These are phyloP conservation scores for Russula emetica DNA, from an alignment of 768 basidiomycete species.

Conservation along the genomic window DNA sequence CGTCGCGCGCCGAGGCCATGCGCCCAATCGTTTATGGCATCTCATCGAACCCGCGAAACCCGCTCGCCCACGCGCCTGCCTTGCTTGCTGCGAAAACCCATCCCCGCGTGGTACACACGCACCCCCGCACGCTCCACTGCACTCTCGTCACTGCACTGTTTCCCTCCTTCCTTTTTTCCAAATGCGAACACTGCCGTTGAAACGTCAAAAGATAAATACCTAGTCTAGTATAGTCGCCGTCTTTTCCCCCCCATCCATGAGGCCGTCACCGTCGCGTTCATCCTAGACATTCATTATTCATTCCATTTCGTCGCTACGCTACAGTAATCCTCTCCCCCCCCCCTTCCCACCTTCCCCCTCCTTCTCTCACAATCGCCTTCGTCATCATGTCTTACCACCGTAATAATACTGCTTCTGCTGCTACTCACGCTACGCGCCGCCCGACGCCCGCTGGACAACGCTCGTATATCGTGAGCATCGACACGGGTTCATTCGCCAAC, in stretches of 20 bases:
- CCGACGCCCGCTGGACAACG: background rate
- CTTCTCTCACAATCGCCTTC: no score
- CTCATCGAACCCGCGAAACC: background rate
- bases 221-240: background rate
- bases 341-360: no score
- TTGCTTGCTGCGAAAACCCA: slow-evolving; percentile 13
- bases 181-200: background rate
- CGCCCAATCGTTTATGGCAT: slow-evolving; percentile 2
- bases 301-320: no score
- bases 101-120: slow-evolving; percentile 4
- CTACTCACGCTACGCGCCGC: background rate
- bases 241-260: background rate
- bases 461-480: slow-evolving; percentile 22
- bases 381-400: slow-evolving; percentile 12
- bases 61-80: slow-evolving; percentile 25
- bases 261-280: no score
- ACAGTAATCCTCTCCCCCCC: no score
- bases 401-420: background rate
- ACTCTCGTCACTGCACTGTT: background rate
- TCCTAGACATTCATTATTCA: no score
- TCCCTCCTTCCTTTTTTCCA: background rate
- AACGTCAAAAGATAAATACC: slow-evolving; percentile 7
- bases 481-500: slow-evolving; percentile 16
- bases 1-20: background rate
- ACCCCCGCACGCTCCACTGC: no score